Percentiles rank a stretch among this genome's conserved stretches.
phyloP scores from a whole-genome alignment of 305 asterid genomes.

The Fraxinus latifolia region DNA sequence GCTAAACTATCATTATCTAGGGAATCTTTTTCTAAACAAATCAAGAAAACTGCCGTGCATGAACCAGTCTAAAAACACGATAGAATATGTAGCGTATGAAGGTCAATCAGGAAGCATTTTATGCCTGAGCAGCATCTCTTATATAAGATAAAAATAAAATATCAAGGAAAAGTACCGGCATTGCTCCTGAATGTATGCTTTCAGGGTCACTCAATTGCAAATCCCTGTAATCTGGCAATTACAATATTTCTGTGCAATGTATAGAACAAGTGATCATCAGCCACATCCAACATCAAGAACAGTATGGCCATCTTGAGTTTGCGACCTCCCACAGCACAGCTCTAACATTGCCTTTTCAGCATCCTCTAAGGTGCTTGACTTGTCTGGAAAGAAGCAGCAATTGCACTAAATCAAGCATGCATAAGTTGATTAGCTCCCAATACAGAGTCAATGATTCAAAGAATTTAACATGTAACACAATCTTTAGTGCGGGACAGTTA shows the following conservation, averaged over 20 bases:
- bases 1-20: not conserved
- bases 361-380: conserved; percentile 68
- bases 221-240: conserved; percentile 69
- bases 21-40: not conserved
- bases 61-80: not conserved
- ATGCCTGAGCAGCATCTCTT: not conserved
- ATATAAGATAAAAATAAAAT: not conserved
- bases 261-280: conserved; percentile 77
- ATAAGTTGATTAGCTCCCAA: conserved; percentile 7
- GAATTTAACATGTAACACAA: not conserved
- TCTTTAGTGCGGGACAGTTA: too few species aligned
- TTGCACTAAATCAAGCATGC: conserved; percentile 35
- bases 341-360: conserved; percentile 84
- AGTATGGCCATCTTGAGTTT: conserved; percentile 65
- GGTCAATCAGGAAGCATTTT: not conserved
- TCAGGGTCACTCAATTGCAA: conserved; percentile 79
- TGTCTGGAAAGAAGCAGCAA: conserved; percentile 58
- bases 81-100: not conserved
- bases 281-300: conserved; percentile 98
- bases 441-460: not conserved
- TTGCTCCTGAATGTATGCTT: conserved; percentile 62
- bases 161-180: conserved; percentile 40
- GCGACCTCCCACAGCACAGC: conserved; percentile 72
- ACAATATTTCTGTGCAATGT: conserved; percentile 63
- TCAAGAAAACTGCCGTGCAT: not conserved